phyloP scores from a whole-genome alignment of 23 red algal species.

The Gracilaria caudata region DNA sequence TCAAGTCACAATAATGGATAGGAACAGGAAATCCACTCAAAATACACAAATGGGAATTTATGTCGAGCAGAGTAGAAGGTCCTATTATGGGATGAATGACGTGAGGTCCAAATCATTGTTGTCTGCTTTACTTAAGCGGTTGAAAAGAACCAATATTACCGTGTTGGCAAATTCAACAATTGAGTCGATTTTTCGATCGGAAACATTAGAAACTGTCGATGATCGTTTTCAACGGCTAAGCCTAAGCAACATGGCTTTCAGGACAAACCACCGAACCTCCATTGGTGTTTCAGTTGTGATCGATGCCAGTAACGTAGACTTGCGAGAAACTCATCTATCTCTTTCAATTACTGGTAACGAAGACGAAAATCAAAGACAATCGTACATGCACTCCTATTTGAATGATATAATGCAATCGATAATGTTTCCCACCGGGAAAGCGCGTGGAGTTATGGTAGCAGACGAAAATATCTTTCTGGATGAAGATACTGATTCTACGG shows the following conservation, averaged over 20 bases:
- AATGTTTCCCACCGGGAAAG: conserved; percentile 6
- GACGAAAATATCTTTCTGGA: not conserved
- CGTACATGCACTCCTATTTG: not conserved
- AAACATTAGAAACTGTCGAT: not conserved
- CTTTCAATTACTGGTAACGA: too few species aligned
- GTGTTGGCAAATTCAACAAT: not conserved
- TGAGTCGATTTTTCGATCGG: not conserved
- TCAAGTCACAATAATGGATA: not conserved
- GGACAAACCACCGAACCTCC: not conserved
- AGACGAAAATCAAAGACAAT: too few species aligned
- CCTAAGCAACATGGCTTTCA: too few species aligned
- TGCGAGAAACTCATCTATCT: not conserved
- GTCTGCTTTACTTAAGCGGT: not conserved
- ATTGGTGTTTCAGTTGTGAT: not conserved
- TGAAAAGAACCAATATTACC: not conserved
- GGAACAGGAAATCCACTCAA: not conserved
- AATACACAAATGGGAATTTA: not conserved
- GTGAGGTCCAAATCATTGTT: not conserved
- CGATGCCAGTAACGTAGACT: conserved; percentile 11
- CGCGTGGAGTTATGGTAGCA: not conserved
- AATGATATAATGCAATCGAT: not conserved
- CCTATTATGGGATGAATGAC: not conserved
- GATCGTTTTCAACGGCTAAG: too few species aligned
- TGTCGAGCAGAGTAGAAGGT: not conserved
- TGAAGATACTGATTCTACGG: not conserved